These are phyloP conservation scores for Cryptosporidium ryanae DNA, from an alignment of 169 alveolate species.

Conservation along the genomic window DNA sequence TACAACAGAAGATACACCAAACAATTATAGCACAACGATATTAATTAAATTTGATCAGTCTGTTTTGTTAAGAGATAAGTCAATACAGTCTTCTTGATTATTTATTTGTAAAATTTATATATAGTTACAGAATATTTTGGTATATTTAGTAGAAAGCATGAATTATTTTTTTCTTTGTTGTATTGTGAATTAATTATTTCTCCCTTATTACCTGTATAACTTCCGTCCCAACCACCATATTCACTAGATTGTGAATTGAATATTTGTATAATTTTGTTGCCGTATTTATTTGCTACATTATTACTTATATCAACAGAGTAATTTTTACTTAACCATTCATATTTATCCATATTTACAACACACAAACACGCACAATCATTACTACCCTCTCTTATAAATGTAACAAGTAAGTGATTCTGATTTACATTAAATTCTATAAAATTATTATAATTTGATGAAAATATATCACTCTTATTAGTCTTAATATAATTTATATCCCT, in stretches of 20 bases:
- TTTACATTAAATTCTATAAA: constrained; percentile 32
- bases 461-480: constrained; percentile 9
- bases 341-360: constrained; percentile 63
- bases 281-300: constrained; percentile 1
- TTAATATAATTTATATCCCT: constrained; percentile 15
- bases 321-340: constrained; percentile 67
- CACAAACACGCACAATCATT: constrained; percentile 30
- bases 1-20: constrained; percentile 80
- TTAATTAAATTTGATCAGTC: constrained; percentile 79
- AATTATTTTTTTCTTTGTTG: not conserved
- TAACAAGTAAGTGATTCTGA: not conserved
- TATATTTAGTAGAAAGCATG: constrained; percentile 35
- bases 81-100: constrained; percentile 35
- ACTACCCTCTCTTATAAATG: constrained; percentile 29
- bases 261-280: constrained; percentile 21
- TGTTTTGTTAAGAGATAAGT: constrained; percentile 50
- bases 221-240: constrained; percentile 77
- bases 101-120: constrained; percentile 4
- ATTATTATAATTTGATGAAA: constrained; percentile 21
- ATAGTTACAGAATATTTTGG: constrained; percentile 77
- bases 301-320: constrained; percentile 34
- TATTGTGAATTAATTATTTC: constrained; percentile 1
- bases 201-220: constrained; percentile 49
- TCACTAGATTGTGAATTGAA: constrained; percentile 74
- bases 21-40: constrained; percentile 80